Conservation (phyloP, 2,329 filamentous ascomycete species). For the Diatrype stigma region DNA sequence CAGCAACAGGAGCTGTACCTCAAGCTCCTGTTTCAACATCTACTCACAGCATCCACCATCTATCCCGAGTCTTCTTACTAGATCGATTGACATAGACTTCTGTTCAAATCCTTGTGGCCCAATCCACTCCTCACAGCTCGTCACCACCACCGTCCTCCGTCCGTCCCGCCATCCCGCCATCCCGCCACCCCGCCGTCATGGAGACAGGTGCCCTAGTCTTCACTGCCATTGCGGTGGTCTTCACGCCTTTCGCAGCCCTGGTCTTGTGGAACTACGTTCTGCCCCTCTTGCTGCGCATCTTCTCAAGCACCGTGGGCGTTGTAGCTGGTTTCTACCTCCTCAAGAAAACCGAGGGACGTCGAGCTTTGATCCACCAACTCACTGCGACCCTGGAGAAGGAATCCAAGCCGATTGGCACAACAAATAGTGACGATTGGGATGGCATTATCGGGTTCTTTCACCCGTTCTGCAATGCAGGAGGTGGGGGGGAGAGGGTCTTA, state of each 20-base stretch:
- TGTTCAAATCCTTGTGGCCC: too few relatives aligned
- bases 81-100: too few relatives aligned
- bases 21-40: too few relatives aligned
- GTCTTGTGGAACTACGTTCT: conserved; percentile 26
- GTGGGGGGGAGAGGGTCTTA: conserved; percentile 90
- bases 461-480: conserved; percentile 96
- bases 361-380: conserved; percentile 51
- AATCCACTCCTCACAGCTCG: too few relatives aligned
- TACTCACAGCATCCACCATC: too few relatives aligned
- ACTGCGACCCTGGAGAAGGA: conserved; percentile 40
- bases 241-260: conserved; percentile 23
- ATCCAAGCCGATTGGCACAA: conserved; percentile 33
- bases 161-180: too few relatives aligned
- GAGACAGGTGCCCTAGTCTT: conserved; percentile 18
- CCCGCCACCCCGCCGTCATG: conserved; percentile 15
- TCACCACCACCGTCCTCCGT: too few relatives aligned
- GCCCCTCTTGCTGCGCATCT: conserved; percentile 29
- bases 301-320: conserved; percentile 37
- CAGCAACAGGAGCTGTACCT: too few relatives aligned
- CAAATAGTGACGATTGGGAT: conserved; percentile 67
- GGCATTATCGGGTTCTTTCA: conserved; percentile 96
- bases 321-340: conserved; percentile 57
- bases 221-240: conserved; percentile 22
- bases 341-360: conserved; percentile 60
- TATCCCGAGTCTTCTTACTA: too few relatives aligned